Base-by-base conservation (phyloP, 2,329 filamentous ascomycete genomes). In the Botryotinia convoluta region DNA sequence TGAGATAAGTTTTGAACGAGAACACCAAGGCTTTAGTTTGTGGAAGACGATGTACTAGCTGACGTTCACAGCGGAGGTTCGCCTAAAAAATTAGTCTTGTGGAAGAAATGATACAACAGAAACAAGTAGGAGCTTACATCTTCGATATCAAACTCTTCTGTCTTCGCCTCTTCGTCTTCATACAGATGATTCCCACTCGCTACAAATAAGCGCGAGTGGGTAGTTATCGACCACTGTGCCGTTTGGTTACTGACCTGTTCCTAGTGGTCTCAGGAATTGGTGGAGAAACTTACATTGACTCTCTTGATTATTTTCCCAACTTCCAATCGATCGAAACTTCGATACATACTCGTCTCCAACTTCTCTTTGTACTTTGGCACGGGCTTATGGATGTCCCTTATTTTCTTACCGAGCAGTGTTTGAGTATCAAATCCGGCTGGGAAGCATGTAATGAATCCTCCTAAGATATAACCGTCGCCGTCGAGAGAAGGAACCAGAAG, bases 1-100 rank as follows among this genome's bases (percentile, higher is more conserved):
- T 90, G 73, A 85, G 81, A 79, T 90, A 91, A 26, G 89, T 91
- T 80, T 90, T 89, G 79, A 91, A 88, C 0, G 83, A 84, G 81
- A 91, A 91, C 0, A 90, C 84, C 32, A 91, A 68, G 12, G 87
- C 88, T 70, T 83, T 82, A 0, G 84, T 86, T 65, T 81, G 75
- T 6, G 88, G 88, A 39, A 91, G 79, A 1, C 89, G 84, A 81
- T 90, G 88, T 48, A 92, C 79, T 0, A 87, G 89, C 82, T 91
- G 89, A 45, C 88, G 82, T 80, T 92, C 89, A 75, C 84, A 87
- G 6, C 89, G 83, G 35, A 91, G 71, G 57, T 83, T 80, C 0
- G 84, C 85, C 84, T 81, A 51, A 1, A 9, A n/a, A 26, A 22
- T 71, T 54, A 74, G 45, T 45, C 26, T 54, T 44, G 60, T 39